Evolutionary conservation across 495 filamentous ascomycete species (phyloP).

Genomic region (Hypomontagnella monticulosa): DNA sequence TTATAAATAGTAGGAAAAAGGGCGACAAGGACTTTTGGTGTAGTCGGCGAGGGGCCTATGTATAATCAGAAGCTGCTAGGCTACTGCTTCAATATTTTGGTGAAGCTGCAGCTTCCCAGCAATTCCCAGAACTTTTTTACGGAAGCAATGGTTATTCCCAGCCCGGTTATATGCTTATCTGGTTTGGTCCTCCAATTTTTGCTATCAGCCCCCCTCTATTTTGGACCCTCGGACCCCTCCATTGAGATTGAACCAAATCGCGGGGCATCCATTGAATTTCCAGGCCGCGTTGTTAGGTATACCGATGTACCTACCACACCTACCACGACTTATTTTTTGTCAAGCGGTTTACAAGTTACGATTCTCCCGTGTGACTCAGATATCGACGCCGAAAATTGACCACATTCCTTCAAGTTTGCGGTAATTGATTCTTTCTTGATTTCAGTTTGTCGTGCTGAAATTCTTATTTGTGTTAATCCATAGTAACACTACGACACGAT

Average conservation of each 20-base stretch:
- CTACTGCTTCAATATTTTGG: conserved; percentile 37
- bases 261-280: conserved; percentile 34
- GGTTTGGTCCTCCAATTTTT: conserved; percentile 26
- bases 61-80: conserved; percentile 24
- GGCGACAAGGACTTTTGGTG: neutral
- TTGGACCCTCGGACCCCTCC: conserved; percentile 28
- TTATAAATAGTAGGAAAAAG: neutral
- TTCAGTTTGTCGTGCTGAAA: neutral
- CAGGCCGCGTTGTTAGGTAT: conserved; percentile 15
- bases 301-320: neutral
- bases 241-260: conserved; percentile 26
- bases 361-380: conserved; percentile 28
- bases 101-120: conserved; percentile 29
- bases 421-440: neutral
- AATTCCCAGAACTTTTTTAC: conserved; percentile 44
- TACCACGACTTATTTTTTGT: conserved; percentile 10
- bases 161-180: conserved; percentile 13
- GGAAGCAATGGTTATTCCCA: conserved; percentile 41
- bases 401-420: conserved; percentile 2
- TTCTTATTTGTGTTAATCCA: neutral
- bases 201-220: conserved; percentile 26
- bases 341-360: conserved; percentile 11
- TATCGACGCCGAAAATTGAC: neutral
- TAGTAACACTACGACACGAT: neutral
- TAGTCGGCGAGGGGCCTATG: neutral